A percentile compares a stretch with the other conserved stretches of the same genome.
phyloP scores from a whole-genome alignment of 139 green algal species.

The Micractinium conductrix region DNA sequence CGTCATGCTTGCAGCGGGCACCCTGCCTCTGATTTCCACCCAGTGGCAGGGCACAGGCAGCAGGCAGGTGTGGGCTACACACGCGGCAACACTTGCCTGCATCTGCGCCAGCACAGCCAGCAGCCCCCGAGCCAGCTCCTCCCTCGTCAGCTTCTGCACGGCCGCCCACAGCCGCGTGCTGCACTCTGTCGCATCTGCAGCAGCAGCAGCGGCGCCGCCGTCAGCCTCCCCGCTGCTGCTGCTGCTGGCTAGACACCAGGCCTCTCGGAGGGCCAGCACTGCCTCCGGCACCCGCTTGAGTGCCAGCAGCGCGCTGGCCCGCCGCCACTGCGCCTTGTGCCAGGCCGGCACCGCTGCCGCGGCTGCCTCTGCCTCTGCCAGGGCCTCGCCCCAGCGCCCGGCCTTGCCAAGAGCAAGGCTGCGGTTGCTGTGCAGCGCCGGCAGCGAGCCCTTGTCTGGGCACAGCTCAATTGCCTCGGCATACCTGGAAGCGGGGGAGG shows the following conservation, averaged over 20 bases:
- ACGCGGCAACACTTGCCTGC: no score
- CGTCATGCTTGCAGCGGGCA: no score
- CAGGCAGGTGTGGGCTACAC: no score
- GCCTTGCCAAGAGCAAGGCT: conserved; percentile 47
- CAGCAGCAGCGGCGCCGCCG: not conserved
- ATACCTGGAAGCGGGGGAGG: conserved; percentile 34
- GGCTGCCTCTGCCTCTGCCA: conserved; percentile 48
- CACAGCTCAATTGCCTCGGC: conserved; percentile 37
- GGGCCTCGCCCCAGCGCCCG: conserved; percentile 37
- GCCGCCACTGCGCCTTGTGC: conserved; percentile 56
- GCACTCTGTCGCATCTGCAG: conserved; percentile 13
- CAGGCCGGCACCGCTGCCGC: conserved; percentile 29
- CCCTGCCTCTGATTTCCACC: no score
- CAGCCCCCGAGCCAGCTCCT: conserved; percentile 48
- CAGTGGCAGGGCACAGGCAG: no score
- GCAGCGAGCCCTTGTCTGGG: not conserved
- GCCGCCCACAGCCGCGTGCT: conserved; percentile 39
- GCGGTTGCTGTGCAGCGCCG: conserved; percentile 48
- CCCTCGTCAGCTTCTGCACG: conserved; percentile 46
- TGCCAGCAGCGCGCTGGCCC: conserved; percentile 43
- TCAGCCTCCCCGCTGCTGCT: not conserved
- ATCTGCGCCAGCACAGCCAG: conserved; percentile 31
- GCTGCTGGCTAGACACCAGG: conserved; percentile 19
- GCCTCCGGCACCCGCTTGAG: conserved; percentile 44
- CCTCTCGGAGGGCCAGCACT: conserved; percentile 37